phyloP scores from a whole-genome alignment of 2,329 filamentous ascomycete genomes.

The Stromatinia cepivora region DNA sequence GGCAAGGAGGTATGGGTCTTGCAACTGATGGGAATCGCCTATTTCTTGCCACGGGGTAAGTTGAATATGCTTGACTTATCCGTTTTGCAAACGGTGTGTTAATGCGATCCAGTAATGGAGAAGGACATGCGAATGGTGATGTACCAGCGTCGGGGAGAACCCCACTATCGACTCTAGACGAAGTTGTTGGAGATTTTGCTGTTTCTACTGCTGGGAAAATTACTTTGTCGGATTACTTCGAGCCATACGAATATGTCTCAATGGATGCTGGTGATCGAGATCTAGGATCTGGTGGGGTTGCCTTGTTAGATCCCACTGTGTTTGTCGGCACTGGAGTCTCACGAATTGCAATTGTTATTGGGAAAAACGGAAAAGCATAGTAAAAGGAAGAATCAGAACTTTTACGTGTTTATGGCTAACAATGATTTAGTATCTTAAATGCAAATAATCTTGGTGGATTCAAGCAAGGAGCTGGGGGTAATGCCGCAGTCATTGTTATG shows the following conservation, averaged over 20 bases:
- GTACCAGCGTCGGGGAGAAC: slow-evolving; percentile 41
- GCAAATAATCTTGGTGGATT: slow-evolving; percentile 47
- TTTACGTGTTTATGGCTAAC: not conserved
- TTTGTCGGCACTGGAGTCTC: slow-evolving; percentile 6
- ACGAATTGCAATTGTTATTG: slow-evolving; percentile 28
- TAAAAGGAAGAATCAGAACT: slow-evolving; percentile 24
- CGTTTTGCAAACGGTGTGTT: not conserved
- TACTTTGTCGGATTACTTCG: slow-evolving; percentile 51
- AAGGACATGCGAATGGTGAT: slow-evolving; percentile 17
- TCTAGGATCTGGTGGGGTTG: slow-evolving; percentile 49
- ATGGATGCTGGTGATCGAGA: slow-evolving; percentile 53
- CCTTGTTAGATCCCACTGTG: slow-evolving; percentile 41
- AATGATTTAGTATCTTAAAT: slow-evolving; percentile 36
- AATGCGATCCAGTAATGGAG: not conserved
- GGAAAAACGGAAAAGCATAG: slow-evolving; percentile 46
- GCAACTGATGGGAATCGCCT: slow-evolving; percentile 40
- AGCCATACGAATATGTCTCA: slow-evolving; percentile 51
- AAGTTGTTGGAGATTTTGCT: slow-evolving; percentile 51
- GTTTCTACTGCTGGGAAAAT: slow-evolving; percentile 48
- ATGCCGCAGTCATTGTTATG: slow-evolving; percentile 27
- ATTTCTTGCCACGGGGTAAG: slow-evolving; percentile 39
- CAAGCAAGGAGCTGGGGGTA: slow-evolving; percentile 43
- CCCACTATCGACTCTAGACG: slow-evolving; percentile 49
- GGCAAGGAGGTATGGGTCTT: slow-evolving; percentile 43
- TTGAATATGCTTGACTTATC: slow-evolving; percentile 3